phyloP scores from a whole-genome alignment of 2,329 filamentous ascomycete species.

The Geosmithia morbida region DNA sequence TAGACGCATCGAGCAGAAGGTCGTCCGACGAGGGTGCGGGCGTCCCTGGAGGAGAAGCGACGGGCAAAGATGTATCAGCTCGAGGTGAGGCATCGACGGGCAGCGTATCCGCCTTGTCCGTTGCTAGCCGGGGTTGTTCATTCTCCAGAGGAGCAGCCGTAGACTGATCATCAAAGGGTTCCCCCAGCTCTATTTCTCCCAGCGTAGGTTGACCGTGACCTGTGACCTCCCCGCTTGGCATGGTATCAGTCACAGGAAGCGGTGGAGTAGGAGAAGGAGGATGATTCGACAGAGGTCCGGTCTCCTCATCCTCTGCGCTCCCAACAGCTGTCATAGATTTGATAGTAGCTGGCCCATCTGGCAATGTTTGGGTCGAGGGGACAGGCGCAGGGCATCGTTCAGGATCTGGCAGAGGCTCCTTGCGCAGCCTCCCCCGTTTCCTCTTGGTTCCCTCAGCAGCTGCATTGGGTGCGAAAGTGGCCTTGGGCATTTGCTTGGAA shows the following conservation, averaged over 20 bases:
- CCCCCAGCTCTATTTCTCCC: too few species aligned
- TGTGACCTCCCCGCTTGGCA: background rate
- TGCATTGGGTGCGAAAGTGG: background rate
- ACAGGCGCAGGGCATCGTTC: background rate
- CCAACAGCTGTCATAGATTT: background rate
- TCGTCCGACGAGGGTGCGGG: background rate
- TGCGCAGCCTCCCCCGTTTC: background rate
- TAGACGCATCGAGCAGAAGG: background rate
- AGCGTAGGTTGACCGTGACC: background rate
- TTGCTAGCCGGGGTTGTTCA: background rate
- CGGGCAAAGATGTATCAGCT: background rate
- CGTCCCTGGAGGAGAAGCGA: background rate
- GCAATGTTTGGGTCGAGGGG: background rate
- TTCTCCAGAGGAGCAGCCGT: too few species aligned
- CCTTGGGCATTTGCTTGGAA: background rate
- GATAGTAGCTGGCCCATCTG: background rate
- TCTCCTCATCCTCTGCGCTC: background rate
- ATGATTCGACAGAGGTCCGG: background rate
- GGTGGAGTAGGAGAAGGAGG: background rate
- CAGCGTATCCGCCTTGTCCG: background rate
- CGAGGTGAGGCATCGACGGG: background rate
- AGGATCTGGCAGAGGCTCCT: background rate
- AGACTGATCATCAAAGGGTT: too few species aligned
- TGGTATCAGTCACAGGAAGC: background rate
- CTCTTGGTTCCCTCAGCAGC: background rate